Evolutionary conservation across 1,284 basidiomycete genomes (phyloP), one percentile per base, ranked within the genome.

Genomic region (Boletus semigastroideus): DNA sequence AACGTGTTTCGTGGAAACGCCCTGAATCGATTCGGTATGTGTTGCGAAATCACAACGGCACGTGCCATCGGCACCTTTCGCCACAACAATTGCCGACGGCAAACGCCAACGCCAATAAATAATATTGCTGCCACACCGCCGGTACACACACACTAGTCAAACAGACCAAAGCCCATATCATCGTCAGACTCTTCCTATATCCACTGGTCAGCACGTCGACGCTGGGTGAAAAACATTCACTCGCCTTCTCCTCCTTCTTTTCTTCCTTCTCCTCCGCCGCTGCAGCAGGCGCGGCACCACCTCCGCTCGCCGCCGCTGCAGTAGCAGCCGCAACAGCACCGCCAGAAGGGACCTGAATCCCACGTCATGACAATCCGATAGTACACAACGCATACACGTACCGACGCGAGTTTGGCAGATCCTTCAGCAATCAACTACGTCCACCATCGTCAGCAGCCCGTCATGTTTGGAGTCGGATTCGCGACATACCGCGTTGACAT

Each of bases 161-260:
- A 95, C 59, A 95, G 83, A 79, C 92, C 92, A 76, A 95, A 95
- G 79, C 92, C 89, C 89, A 92, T 91, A 71, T 92, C 90, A 56
- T 92, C 90, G 76, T 92, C 89, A 53, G 88, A 90, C 70, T 92
- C 90, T 74, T 91, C 88, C 86, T 91, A 69, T 54, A 63, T 47
- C 41, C 39, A 42, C 37, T 14, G 1, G 51, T 64, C 33, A 64
- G 38, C 36, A 25, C 25, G 4, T 12, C 30, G 48, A 36, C 9
- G 46, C 13, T 3, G 19, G 16, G 4, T 0, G 13, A 28, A 45
- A 38, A 46, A 22, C 36, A 6, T 10, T 1, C 46, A 74, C 78
- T 34, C 47, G 84, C 86, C 84, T 90, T 87, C 71, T 90, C 82
- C 77, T 89, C 87, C 80, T 92, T 83, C 74, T 92, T 86, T 68